Base-by-base conservation (phyloP, 257 asterid species). In the Solanum sparsipilum region DNA sequence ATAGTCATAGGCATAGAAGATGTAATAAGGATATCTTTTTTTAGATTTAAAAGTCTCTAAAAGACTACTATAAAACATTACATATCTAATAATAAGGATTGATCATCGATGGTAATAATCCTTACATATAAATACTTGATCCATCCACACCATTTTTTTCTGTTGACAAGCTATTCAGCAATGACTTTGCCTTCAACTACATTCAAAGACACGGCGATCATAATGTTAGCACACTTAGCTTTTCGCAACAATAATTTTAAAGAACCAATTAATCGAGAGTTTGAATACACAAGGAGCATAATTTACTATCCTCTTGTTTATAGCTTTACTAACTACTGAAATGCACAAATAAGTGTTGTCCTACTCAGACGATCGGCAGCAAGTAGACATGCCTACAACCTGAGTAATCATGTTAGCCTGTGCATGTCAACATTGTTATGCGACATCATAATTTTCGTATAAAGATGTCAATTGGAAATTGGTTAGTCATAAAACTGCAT, bases 81-180 rank as follows among this genome's bases (percentile, higher is more conserved):
- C 44, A 48, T 82, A 48, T 48, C 29, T 20, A 82, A 44, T 82
- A 82, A 81, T 82, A 32, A 82, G 86, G 44, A 48, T 18, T 48
- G 86, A 48, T 48, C 41, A 52, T 82, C 16, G 1, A 34, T 81
- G 39, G 84, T 84, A 84, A 87, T 23, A 21, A n/a, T 46, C 71
- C 93, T 87, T 94, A 97, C 99, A 97, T 44, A 88, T 95, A 97
- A 90, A 97, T 94, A 12, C 88, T 92, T 32, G 98, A 89, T 84
- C 99, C 98, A 91, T 97, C 98, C 48, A 96, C 95, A 87, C 98
- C 95, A 90, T 92, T 90, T 67, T 91, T 87, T 84, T 95, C 93
- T 88, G 87, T 96, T 11, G 94, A 87, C 88, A 97, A 90, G 90
- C 91, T 90, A 88, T 92, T 94, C 60, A 97, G 94, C 92, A 90